Evolutionary conservation across 176 grass and related monocot species (phyloP).

Genomic region (Oryza officinalis): DNA sequence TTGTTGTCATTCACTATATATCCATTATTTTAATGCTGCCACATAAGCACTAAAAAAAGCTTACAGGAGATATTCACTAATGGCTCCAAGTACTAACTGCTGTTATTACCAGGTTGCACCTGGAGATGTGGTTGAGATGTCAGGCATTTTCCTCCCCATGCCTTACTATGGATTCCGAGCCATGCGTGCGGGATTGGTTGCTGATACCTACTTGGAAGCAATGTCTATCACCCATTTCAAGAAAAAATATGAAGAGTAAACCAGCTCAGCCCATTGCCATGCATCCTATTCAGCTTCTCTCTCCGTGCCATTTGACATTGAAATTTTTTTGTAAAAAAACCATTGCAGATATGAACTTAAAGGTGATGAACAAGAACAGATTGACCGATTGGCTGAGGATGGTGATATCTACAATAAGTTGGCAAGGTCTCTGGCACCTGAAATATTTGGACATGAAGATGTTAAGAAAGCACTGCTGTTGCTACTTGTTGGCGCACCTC

Average conservation of each 20-base stretch:
- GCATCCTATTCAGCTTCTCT: background rate
- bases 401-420: conserved; percentile 97
- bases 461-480: conserved; percentile 93
- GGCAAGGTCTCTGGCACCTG: conserved; percentile 84
- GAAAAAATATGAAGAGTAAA: conserved; percentile 99
- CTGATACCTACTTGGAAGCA: conserved; percentile 96
- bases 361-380: conserved; percentile 93
- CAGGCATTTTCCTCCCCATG: conserved; percentile 96
- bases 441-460: conserved; percentile 99
- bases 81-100: conserved; percentile 13
- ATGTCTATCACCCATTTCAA: conserved; percentile 99
- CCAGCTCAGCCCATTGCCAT: conserved; percentile 14
- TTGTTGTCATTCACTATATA: background rate
- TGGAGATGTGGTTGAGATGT: conserved; percentile 95
- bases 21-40: background rate
- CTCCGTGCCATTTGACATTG: conserved; percentile 14
- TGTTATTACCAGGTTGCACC: conserved; percentile 73
- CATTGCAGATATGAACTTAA: conserved; percentile 87
- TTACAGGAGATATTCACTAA: background rate
- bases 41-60: background rate
- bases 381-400: conserved; percentile 87
- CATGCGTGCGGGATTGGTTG: conserved; percentile 98
- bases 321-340: conserved; percentile 24
- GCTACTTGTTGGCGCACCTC: conserved; percentile 94
- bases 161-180: conserved; percentile 93